phyloP scores from a whole-genome alignment of 2,329 filamentous ascomycete genomes.

The Colletotrichum sp. region DNA sequence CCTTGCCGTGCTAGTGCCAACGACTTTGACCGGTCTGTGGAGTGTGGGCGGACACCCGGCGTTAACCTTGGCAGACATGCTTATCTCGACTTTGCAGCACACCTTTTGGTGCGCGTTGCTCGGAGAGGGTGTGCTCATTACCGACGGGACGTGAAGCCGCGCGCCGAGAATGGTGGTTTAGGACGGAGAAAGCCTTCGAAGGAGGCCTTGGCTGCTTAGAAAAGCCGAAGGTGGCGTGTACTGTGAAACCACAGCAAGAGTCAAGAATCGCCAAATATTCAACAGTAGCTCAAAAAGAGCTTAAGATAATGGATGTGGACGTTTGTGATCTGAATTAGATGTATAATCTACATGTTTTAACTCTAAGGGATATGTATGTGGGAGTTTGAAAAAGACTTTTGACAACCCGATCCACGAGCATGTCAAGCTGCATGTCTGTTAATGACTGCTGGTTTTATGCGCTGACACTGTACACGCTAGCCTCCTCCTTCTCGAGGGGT shows the following conservation, averaged over 20 bases:
- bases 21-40: not conserved
- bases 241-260: not conserved
- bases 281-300: no score
- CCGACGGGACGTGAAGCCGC: not conserved
- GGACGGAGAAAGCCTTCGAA: not conserved
- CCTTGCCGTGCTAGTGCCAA: not conserved
- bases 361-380: not conserved
- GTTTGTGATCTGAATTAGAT: not conserved
- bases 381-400: not conserved
- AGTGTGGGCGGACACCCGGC: not conserved
- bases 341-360: not conserved
- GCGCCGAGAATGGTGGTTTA: not conserved
- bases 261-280: no score
- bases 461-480: not conserved
- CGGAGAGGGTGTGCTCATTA: not conserved
- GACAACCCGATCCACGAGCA: not conserved
- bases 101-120: not conserved
- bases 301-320: no score
- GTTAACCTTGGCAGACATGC: not conserved
- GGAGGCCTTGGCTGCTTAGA: not conserved
- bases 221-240: not conserved
- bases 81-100: not conserved
- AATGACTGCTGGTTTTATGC: not conserved
- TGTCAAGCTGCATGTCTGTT: not conserved
- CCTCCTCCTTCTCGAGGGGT: slow-evolving; percentile 36